phyloP scores from a whole-genome alignment of 306 rosid genomes.

The Cucumis cinereus region DNA sequence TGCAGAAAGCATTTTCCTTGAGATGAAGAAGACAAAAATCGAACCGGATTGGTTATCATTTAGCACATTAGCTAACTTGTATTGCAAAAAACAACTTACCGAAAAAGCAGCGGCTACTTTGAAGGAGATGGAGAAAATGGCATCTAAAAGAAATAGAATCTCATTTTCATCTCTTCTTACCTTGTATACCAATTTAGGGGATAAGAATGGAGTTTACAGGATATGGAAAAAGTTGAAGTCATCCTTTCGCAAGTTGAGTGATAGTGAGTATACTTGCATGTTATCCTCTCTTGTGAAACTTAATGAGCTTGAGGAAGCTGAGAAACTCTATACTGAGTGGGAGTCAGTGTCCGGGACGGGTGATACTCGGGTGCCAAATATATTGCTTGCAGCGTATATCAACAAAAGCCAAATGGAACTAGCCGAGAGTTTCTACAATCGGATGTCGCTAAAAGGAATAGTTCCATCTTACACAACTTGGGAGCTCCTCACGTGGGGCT shows the following conservation, averaged over 20 bases:
- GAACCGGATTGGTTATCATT: constrained; percentile 78
- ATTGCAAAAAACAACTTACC: constrained; percentile 30
- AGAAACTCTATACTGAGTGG: constrained; percentile 68
- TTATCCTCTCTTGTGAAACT: constrained; percentile 72
- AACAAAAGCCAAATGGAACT: constrained; percentile 49
- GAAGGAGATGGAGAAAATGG: constrained; percentile 76
- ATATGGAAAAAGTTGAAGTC: constrained; percentile 64
- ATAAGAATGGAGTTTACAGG: constrained; percentile 48
- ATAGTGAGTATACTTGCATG: constrained; percentile 72
- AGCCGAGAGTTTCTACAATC: constrained; percentile 45
- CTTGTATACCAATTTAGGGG: constrained; percentile 69
- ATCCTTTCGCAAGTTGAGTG: constrained; percentile 57
- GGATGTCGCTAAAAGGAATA: constrained; percentile 36
- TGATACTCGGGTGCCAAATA: constrained; percentile 58
- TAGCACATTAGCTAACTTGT: constrained; percentile 64
- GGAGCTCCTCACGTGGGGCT: constrained; percentile 81
- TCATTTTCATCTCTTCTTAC: constrained; percentile 73
- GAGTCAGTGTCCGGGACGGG: constrained; percentile 53
- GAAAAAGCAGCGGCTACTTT: constrained; percentile 60
- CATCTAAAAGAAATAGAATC: constrained; percentile 29
- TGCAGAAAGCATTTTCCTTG: constrained; percentile 62
- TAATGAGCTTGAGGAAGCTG: constrained; percentile 55
- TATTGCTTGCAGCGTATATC: constrained; percentile 63
- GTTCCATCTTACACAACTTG: constrained; percentile 59
- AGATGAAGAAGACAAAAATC: constrained; percentile 48